phyloP scores from a whole-genome alignment of 352 stramenopile genomes.

The Phytophthora rubi region DNA sequence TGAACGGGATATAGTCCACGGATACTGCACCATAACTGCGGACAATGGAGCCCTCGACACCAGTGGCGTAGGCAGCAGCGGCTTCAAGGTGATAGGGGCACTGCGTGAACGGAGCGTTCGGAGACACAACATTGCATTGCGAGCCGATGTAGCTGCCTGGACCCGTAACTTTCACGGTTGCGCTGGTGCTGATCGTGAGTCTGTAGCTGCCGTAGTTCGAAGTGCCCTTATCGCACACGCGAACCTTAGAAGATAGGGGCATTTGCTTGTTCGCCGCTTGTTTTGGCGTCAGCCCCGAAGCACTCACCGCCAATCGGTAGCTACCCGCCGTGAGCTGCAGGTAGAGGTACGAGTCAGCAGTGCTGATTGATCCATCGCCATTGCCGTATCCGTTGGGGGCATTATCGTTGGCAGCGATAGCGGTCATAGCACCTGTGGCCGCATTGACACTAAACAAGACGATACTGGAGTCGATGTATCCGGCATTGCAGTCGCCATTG shows the following conservation, averaged over 20 bases:
- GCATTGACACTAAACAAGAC: slow-evolving; percentile 57
- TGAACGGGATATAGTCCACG: slow-evolving; percentile 71
- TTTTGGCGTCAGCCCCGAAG: slow-evolving; percentile 51
- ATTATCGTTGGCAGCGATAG: slow-evolving; percentile 48
- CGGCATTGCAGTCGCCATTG: slow-evolving; percentile 75
- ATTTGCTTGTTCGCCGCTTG: slow-evolving; percentile 55
- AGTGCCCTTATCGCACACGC: slow-evolving; percentile 50
- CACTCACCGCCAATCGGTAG: slow-evolving; percentile 69
- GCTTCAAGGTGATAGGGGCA: slow-evolving; percentile 70
- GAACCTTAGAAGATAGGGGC: slow-evolving; percentile 40
- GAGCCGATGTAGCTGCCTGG: slow-evolving; percentile 69
- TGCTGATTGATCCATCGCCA: slow-evolving; percentile 59
- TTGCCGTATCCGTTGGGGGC: slow-evolving; percentile 49
- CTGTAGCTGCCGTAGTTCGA: slow-evolving; percentile 79
- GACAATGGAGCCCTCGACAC: slow-evolving; percentile 63
- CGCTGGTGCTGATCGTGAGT: slow-evolving; percentile 54
- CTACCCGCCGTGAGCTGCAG: slow-evolving; percentile 42
- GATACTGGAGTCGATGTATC: slow-evolving; percentile 69
- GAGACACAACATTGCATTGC: slow-evolving; percentile 46
- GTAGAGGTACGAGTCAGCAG: slow-evolving; percentile 63
- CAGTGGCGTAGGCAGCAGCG: slow-evolving; percentile 34
- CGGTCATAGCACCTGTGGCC: slow-evolving; percentile 25
- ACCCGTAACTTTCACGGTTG: slow-evolving; percentile 34
- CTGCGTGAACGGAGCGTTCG: slow-evolving; percentile 43
- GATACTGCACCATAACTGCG: slow-evolving; percentile 47